Evolutionary conservation across 2,329 filamentous ascomycete species (phyloP).

Genomic region (Simplicillium aogashimaense): DNA sequence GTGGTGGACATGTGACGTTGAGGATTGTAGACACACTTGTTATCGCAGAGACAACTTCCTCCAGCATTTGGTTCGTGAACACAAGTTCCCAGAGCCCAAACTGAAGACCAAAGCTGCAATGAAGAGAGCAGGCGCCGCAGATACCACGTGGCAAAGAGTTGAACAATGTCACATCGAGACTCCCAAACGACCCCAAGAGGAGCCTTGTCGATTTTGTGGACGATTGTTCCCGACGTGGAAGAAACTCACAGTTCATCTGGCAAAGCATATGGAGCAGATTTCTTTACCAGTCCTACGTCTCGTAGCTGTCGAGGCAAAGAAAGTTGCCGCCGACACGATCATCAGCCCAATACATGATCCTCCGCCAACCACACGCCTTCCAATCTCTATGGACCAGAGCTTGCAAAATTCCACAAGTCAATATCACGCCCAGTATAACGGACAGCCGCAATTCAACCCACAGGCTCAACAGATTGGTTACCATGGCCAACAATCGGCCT

Average conservation of each 20-base stretch:
- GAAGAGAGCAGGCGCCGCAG: slow-evolving; percentile 45
- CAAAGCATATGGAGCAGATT: slow-evolving; percentile 90
- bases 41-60: slow-evolving; percentile 88
- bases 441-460: background rate
- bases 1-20: slow-evolving; percentile 79
- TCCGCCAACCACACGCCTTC: slow-evolving; percentile 19
- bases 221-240: slow-evolving; percentile 79
- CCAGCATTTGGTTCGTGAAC: slow-evolving; percentile 84
- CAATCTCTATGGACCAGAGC: no score
- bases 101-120: slow-evolving; percentile 62
- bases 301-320: slow-evolving; percentile 34
- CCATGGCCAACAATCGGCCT: no score
- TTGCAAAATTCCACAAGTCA: no score
- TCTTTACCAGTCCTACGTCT: slow-evolving; percentile 67
- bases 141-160: slow-evolving; percentile 67
- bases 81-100: slow-evolving; percentile 77
- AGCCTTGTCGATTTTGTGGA: slow-evolving; percentile 81
- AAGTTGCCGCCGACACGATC: slow-evolving; percentile 50
- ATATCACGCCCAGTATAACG: no score
- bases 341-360: slow-evolving; percentile 58
- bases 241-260: slow-evolving; percentile 85
- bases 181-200: slow-evolving; percentile 52
- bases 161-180: slow-evolving; percentile 70
- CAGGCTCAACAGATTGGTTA: background rate
- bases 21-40: slow-evolving; percentile 73